A percentile compares a stretch with the other conserved stretches of the same genome.
Conservation (phyloP, 306 rosid genomes). For the Fragaria iinumae region DNA sequence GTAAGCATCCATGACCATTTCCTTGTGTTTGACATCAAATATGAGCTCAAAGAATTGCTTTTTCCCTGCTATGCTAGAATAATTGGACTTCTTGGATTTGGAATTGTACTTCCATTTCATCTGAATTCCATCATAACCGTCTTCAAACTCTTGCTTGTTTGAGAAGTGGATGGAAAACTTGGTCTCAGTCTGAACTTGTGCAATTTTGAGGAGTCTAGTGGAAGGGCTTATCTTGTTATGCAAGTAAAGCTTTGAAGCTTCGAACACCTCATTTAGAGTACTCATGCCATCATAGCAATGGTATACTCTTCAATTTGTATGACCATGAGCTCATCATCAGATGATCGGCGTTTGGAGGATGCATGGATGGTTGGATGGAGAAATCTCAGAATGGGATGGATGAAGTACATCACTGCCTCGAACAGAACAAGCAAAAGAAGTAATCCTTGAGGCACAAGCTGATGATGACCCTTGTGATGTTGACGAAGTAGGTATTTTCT, state of each 20-base stretch:
- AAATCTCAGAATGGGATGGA: neutral
- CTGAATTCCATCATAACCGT: conserved; percentile 28
- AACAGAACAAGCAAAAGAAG: neutral
- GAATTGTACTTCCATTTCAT: conserved; percentile 38
- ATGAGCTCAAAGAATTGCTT: neutral
- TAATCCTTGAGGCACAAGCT: neutral
- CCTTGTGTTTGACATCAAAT: neutral
- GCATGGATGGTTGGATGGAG: neutral
- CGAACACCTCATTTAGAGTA: conserved; percentile 53
- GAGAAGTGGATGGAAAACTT: conserved; percentile 46
- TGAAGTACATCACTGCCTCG: neutral
- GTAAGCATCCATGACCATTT: conserved; percentile 3
- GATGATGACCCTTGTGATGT: neutral
- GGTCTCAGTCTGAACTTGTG: conserved; percentile 51
- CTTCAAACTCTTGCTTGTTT: conserved; percentile 44
- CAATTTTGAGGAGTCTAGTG: conserved; percentile 47
- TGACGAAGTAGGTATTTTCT: neutral
- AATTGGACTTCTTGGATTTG: neutral
- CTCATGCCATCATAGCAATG: neutral
- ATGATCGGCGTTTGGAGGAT: neutral
- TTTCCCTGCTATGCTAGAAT: neutral
- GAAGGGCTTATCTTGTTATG: conserved; percentile 43
- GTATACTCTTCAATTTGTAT: neutral
- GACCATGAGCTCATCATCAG: neutral
- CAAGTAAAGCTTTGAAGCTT: conserved; percentile 64